Evolutionary conservation across 169 alveolate species (phyloP), one percentile per base, ranked within the genome.

Genomic region (Cystoisospora suis): DNA sequence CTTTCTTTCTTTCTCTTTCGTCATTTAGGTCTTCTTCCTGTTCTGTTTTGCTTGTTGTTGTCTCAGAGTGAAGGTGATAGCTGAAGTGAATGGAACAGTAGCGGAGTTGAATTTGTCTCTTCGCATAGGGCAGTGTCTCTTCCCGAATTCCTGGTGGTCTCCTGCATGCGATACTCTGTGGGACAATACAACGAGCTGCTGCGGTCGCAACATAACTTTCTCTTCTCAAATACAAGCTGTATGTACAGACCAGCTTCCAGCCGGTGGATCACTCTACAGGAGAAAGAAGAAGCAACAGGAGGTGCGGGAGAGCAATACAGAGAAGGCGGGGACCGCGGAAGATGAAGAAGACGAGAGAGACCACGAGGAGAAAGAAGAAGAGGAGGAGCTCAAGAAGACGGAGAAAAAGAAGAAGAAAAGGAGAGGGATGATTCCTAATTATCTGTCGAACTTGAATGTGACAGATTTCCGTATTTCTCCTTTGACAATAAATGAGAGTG

Each of bases 121-220:
- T 3, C 92, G 92, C 38, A 58, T 88, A 44, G 92, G 92, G 53
- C 81, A 80, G 80, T 88, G 92, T 53, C 36, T 88, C 20, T 56
- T 45, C 27, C 92, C 81, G 9, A 87, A 85, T 70, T 15, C 58
- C 29, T 65, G 79, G 79, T 34, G 42, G 79, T 20, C 79, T 12
- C 79, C 79, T 3, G 44, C 58, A 56, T 88, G 92, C 85, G 87
- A 86, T 7, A 85, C 77, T 0, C 42, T 88, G 42, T 88, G 92
- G 92, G 92, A 88, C 46, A 77, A 86, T 61, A 79, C 92, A 2
- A 85, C 75, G 59, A 86, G 61, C 46, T 88, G 92, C 61, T 88
- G 92, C 92, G 92, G 89, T 34, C 75, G 46, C 9, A 65, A 61
- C 58, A 49, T 88, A 56, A 34, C 75, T 9, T 88, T 88, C 85